Evolutionary conservation across 441 rosid genomes (phyloP).

Genomic region (Bocquillonia castaneifolia): DNA sequence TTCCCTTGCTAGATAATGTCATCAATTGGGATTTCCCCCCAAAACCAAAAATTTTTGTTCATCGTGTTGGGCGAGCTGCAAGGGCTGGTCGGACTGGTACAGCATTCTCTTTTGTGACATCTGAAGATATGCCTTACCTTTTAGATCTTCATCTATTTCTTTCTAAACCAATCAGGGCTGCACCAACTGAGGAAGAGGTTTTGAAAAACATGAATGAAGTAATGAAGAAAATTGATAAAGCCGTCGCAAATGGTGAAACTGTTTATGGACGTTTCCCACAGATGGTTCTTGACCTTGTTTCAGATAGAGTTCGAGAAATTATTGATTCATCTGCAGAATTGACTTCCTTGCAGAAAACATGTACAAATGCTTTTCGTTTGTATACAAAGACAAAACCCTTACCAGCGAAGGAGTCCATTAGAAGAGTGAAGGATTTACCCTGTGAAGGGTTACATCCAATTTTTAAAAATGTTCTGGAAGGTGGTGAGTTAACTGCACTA

Average conservation of each 20-base stretch:
- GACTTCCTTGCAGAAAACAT: conserved; percentile 58
- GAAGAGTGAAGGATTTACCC: conserved; percentile 76
- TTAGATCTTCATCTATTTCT: conserved; percentile 92
- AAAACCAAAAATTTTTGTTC: conserved; percentile 86
- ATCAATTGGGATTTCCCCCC: conserved; percentile 98
- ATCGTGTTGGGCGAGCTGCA: conserved; percentile 92
- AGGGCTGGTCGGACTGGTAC: conserved; percentile 92
- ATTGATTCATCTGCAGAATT: conserved; percentile 82
- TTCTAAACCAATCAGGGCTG: conserved; percentile 78
- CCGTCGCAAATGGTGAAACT: conserved; percentile 76
- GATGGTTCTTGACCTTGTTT: conserved; percentile 72
- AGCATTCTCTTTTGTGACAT: conserved; percentile 82
- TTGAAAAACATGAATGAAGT: conserved; percentile 72
- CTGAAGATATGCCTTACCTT: conserved; percentile 84
- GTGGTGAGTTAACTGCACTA: conserved; percentile 79
- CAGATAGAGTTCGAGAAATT: conserved; percentile 61
- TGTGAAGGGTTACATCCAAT: conserved; percentile 83
- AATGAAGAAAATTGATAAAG: conserved; percentile 60
- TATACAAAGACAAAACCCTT: conserved; percentile 77
- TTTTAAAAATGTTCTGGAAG: conserved; percentile 66
- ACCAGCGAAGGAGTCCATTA: conserved; percentile 87
- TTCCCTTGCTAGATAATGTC: conserved; percentile 94
- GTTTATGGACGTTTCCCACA: conserved; percentile 91
- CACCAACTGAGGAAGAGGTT: conserved; percentile 92
- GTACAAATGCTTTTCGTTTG: conserved; percentile 80